Evolutionary conservation across 2,329 filamentous ascomycete species (phyloP).

Genomic region (Microascus cirrosus): DNA sequence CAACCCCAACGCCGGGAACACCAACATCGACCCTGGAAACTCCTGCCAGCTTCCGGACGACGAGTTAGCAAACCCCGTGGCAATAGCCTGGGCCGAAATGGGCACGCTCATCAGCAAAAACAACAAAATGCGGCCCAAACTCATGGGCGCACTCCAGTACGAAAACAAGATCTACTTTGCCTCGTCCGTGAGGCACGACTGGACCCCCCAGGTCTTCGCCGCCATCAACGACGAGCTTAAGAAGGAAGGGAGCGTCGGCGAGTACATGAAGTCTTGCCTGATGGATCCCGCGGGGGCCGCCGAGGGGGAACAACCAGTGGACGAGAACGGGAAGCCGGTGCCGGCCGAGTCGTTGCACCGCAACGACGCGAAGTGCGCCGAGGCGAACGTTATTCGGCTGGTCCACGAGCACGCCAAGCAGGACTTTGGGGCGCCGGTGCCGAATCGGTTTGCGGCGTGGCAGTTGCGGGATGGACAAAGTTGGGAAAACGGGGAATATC

Average conservation of each 20-base stretch:
- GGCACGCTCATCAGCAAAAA: background rate
- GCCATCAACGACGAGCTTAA: background rate
- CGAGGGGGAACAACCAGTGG: too few relatives aligned
- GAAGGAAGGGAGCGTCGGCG: background rate
- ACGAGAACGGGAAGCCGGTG: background rate
- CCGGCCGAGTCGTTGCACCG: background rate
- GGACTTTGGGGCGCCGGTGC: background rate
- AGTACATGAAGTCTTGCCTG: background rate
- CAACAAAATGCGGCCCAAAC: background rate
- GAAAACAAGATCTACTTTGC: background rate
- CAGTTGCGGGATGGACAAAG: background rate
- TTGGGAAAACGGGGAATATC: too few relatives aligned
- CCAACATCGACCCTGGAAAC: background rate
- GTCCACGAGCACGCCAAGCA: background rate
- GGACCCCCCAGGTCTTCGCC: background rate
- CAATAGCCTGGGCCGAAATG: background rate
- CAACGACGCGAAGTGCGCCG: background rate
- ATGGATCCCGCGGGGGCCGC: too few relatives aligned
- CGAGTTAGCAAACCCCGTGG: background rate
- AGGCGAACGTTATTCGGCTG: background rate
- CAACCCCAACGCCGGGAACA: too few relatives aligned
- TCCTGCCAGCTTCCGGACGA: background rate
- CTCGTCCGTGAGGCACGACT: background rate
- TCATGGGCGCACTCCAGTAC: background rate
- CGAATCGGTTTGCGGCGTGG: background rate